Conservation (phyloP, 495 filamentous ascomycete genomes). For the Bryoglossum gracile region DNA sequence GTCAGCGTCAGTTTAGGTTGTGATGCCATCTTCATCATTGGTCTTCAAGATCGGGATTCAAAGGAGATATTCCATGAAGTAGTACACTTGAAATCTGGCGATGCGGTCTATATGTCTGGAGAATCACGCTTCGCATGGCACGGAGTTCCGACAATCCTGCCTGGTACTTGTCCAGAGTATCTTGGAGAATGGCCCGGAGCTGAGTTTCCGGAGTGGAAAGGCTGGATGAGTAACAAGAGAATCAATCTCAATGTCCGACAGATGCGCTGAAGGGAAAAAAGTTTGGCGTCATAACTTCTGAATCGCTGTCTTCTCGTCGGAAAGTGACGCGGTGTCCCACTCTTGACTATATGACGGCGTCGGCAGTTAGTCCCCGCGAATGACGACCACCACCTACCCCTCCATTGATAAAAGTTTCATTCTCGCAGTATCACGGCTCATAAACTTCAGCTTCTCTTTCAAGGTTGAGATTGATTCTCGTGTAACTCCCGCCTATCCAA, state of each 20-base stretch:
- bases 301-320: no score
- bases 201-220: conserved; percentile 49
- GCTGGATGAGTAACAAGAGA: conserved; percentile 79
- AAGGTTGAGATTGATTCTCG: no score
- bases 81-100: conserved; percentile 67
- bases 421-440: background rate
- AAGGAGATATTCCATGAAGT: conserved; percentile 37
- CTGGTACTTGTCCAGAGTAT: conserved; percentile 67
- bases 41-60: conserved; percentile 34
- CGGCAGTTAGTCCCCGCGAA: background rate
- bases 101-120: conserved; percentile 75
- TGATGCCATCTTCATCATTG: conserved; percentile 74
- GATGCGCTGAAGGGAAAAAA: conserved; percentile 75
- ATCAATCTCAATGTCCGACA: conserved; percentile 90
- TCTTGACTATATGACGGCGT: background rate
- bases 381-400: background rate
- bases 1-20: conserved; percentile 85
- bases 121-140: conserved; percentile 85
- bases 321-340: background rate
- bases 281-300: no score
- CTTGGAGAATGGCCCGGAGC: conserved; percentile 72
- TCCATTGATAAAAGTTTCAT: background rate
- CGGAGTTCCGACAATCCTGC: conserved; percentile 76
- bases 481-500: background rate
- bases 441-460: no score